Conservation (phyloP, 495 filamentous ascomycete genomes). For the Neurospora tetrasperma region DNA sequence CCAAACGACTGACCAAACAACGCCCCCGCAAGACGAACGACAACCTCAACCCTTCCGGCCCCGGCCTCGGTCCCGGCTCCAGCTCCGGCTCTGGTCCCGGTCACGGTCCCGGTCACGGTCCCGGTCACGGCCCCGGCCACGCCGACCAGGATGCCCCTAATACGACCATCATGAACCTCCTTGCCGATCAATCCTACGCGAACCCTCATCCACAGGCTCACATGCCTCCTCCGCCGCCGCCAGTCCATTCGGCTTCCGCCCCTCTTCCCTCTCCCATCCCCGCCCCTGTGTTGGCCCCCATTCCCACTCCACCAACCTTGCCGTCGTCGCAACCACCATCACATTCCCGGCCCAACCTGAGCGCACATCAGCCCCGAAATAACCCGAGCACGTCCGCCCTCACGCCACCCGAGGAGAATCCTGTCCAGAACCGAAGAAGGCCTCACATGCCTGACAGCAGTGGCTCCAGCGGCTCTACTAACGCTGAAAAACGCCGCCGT, state of each 20-base stretch:
- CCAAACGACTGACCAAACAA: slow-evolving; percentile 39
- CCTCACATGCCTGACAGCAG: slow-evolving; percentile 12
- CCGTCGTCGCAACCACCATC: slow-evolving; percentile 2
- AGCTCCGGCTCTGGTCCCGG: slow-evolving; percentile 1
- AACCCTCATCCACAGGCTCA: slow-evolving; percentile 14
- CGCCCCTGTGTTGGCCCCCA: not conserved
- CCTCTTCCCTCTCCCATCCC: not conserved
- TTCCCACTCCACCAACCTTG: slow-evolving; percentile 2
- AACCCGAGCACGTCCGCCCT: slow-evolving; percentile 25
- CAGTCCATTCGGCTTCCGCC: not conserved
- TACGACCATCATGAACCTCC: slow-evolving; percentile 24
- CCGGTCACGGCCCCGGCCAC: slow-evolving; percentile 1
- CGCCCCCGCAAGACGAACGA: slow-evolving; percentile 26
- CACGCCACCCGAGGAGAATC: slow-evolving; percentile 39
- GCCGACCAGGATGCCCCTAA: slow-evolving; percentile 23
- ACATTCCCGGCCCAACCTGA: slow-evolving; percentile 13
- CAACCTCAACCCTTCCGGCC: slow-evolving; percentile 12
- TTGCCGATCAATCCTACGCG: slow-evolving; percentile 15
- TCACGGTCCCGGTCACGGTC: slow-evolving; percentile 3
- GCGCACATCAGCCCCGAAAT: slow-evolving; percentile 7
- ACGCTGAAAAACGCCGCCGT: slow-evolving; percentile 34
- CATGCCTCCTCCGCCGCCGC: slow-evolving; percentile 11
- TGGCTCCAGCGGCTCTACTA: slow-evolving; percentile 1
- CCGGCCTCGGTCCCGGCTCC: not conserved
- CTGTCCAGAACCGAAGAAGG: slow-evolving; percentile 26